Evolutionary conservation across 2,329 filamentous ascomycete genomes (phyloP).

Genomic region (Rutstroemia sp.): DNA sequence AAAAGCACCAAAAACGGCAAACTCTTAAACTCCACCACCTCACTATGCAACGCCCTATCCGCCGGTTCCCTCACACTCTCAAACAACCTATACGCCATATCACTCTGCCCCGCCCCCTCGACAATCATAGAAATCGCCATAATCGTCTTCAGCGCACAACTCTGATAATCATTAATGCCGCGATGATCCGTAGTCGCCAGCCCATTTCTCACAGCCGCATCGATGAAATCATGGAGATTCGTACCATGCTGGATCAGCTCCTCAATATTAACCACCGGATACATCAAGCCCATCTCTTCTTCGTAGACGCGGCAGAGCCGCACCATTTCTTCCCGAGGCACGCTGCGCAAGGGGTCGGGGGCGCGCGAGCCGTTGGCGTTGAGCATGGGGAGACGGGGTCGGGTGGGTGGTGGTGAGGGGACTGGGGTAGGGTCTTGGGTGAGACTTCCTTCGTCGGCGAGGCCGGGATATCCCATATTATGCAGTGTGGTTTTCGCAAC

Average conservation of each 20-base stretch:
- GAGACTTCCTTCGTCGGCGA: constrained; percentile 55
- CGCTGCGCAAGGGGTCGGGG: constrained; percentile 73
- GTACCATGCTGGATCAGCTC: constrained; percentile 63
- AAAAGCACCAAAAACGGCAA: constrained; percentile 51
- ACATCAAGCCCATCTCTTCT: constrained; percentile 89
- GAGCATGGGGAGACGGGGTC: constrained; percentile 11
- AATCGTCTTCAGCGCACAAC: constrained; percentile 73
- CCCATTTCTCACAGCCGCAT: constrained; percentile 52
- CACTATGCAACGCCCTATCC: constrained; percentile 52
- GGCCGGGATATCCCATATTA: constrained; percentile 75
- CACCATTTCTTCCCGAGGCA: constrained; percentile 72
- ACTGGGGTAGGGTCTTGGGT: constrained; percentile 44
- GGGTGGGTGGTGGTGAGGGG: constrained; percentile 23
- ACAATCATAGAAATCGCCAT: constrained; percentile 71
- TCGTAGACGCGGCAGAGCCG: constrained; percentile 74
- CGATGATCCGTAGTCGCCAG: constrained; percentile 41
- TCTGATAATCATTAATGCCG: constrained; percentile 51
- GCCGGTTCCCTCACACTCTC: constrained; percentile 66
- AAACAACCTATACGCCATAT: constrained; percentile 65
- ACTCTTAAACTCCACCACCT: constrained; percentile 47
- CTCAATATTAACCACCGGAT: constrained; percentile 73
- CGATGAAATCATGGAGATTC: constrained; percentile 64
- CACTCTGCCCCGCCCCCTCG: constrained; percentile 72
- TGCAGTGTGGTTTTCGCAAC: constrained; percentile 81
- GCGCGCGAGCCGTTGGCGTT: constrained; percentile 35